Evolutionary conservation across 2,329 filamentous ascomycete species (phyloP).

Genomic region (Sporothrix phasma): DNA sequence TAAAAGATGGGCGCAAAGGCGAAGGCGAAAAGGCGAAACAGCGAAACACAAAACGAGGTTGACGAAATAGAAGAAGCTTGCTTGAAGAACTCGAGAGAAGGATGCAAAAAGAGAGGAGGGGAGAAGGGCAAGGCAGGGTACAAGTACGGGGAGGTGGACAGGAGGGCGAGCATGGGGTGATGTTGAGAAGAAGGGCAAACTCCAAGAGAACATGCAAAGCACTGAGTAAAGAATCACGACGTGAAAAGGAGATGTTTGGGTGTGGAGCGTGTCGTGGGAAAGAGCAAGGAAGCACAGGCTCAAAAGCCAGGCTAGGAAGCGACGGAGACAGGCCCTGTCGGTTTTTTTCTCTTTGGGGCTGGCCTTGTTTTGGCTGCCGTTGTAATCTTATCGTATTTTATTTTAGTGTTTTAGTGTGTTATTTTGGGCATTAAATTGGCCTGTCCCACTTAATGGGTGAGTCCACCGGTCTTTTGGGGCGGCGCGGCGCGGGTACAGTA

Average conservation of each 20-base stretch:
- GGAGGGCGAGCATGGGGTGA: neutral
- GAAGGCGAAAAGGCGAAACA: neutral
- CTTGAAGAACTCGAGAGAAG: neutral
- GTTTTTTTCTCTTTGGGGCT: neutral
- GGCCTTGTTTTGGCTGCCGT: neutral
- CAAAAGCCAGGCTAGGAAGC: no score
- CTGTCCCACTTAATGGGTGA: neutral
- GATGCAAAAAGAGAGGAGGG: neutral
- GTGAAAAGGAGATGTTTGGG: neutral
- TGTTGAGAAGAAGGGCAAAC: conserved; percentile 2
- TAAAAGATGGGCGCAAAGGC: no score
- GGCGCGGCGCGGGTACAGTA: conserved; percentile 11
- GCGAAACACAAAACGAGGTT: neutral
- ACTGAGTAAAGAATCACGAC: neutral
- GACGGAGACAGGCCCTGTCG: neutral
- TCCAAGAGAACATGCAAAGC: no score
- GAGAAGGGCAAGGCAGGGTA: neutral
- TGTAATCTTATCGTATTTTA: no score
- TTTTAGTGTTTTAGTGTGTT: neutral
- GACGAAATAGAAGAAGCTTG: neutral
- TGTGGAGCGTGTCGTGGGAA: conserved; percentile 5
- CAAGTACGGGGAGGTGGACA: neutral
- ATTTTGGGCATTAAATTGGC: neutral
- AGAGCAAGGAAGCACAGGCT: neutral
- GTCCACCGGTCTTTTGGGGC: neutral